Percentiles rank a stretch among this genome's conserved stretches.
phyloP scores from a whole-genome alignment of 2,329 filamentous ascomycete species.

The Peltaster fructicola region DNA sequence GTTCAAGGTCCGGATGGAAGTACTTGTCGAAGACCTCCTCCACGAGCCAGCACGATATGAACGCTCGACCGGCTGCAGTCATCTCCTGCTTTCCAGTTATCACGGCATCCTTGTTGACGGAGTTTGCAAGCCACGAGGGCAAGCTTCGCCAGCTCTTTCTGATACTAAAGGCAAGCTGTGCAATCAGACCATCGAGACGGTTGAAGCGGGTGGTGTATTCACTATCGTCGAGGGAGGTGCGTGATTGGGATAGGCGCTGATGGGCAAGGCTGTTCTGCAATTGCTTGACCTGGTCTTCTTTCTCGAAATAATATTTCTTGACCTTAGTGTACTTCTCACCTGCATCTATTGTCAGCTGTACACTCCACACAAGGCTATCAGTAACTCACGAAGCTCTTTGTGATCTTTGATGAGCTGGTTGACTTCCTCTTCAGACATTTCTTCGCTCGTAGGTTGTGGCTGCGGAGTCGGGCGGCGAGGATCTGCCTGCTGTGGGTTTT shows the following conservation, averaged over 20 bases:
- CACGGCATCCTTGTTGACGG: conserved; percentile 71
- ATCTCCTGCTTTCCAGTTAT: conserved; percentile 89
- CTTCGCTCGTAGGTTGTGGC: conserved; percentile 21
- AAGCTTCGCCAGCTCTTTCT: conserved; percentile 81
- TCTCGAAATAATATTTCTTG: conserved; percentile 92
- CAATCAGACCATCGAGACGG: conserved; percentile 81
- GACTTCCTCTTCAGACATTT: conserved; percentile 31
- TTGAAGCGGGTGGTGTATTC: conserved; percentile 84
- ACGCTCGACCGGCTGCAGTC: conserved; percentile 81
- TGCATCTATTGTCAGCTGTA: conserved; percentile 22
- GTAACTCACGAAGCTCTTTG: conserved; percentile 29
- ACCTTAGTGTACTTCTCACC: conserved; percentile 96
- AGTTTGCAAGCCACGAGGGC: conserved; percentile 61
- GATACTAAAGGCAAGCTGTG: conserved; percentile 88
- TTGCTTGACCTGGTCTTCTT: conserved; percentile 75
- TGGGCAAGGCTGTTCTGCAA: conserved; percentile 95
- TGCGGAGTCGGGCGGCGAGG: conserved; percentile 25
- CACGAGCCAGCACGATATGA: conserved; percentile 76
- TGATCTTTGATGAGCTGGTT: conserved; percentile 31
- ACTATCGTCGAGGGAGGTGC: conserved; percentile 85
- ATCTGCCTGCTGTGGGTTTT: conserved; percentile 8
- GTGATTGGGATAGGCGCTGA: conserved; percentile 83
- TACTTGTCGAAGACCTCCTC: conserved; percentile 81
- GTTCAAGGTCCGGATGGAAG: conserved; percentile 80
- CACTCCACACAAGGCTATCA: not conserved